Evolutionary conservation across 1,139 yeast species (phyloP).

Genomic region (Hanseniaspora uvarum): DNA sequence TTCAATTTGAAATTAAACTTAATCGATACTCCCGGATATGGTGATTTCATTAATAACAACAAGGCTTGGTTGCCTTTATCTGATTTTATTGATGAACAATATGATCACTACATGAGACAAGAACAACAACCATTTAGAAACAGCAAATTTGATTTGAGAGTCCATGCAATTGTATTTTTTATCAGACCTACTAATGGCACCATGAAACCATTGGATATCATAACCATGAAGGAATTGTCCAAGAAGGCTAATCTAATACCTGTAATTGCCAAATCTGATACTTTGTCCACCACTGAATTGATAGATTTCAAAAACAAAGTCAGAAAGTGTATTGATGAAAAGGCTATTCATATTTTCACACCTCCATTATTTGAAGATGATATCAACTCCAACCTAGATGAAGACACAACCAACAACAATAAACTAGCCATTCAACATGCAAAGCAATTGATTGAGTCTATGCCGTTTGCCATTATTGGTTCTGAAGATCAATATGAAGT

Average conservation of each 20-base stretch:
- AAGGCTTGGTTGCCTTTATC: constrained; percentile 90
- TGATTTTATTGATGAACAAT: constrained; percentile 94
- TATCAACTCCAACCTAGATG: constrained; percentile 29
- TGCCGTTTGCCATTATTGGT: constrained; percentile 92
- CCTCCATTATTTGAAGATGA: constrained; percentile 47
- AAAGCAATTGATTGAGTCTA: constrained; percentile 70
- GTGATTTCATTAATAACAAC: constrained; percentile 86
- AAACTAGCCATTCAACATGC: constrained; percentile 72
- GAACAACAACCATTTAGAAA: constrained; percentile 84
- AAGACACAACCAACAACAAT: constrained; percentile 40
- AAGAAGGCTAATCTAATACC: constrained; percentile 90
- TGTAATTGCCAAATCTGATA: constrained; percentile 89
- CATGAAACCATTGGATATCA: constrained; percentile 86
- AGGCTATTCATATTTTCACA: constrained; percentile 78
- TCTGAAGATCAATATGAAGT: constrained; percentile 78
- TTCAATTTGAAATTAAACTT: constrained; percentile 76
- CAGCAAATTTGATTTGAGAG: constrained; percentile 70
- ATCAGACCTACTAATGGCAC: constrained; percentile 95
- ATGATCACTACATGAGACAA: constrained; percentile 86
- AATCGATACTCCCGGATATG: constrained; percentile 96
- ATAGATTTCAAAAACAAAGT: constrained; percentile 72
- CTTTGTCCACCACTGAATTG: constrained; percentile 75
- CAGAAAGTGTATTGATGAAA: constrained; percentile 85
- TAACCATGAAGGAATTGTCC: constrained; percentile 78
- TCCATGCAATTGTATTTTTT: constrained; percentile 89